A percentile compares a stretch with the other conserved stretches of the same genome.
phyloP scores from a whole-genome alignment of 2,329 filamentous ascomycete genomes.

The Cladosporium sp. region DNA sequence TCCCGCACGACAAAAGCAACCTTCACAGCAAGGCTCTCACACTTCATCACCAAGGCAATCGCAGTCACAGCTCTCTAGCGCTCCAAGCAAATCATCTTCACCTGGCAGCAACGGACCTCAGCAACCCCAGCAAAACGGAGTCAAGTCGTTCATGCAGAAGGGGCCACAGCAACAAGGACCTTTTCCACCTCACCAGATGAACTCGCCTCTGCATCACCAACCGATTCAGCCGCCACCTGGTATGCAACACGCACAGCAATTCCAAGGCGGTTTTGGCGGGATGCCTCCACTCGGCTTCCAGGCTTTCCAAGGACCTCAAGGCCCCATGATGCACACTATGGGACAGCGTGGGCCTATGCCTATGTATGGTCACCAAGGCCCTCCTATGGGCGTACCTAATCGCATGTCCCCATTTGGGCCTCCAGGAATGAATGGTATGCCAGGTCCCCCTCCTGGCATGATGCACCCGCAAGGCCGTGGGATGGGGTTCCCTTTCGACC shows the following conservation, averaged over 20 bases:
- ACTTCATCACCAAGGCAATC: conserved; percentile 67
- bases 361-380: conserved; percentile 50
- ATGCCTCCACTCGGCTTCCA: conserved; percentile 55
- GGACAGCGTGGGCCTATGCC: conserved; percentile 51
- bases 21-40: conserved; percentile 73
- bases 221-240: conserved; percentile 57
- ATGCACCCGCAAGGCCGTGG: conserved; percentile 50
- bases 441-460: conserved; percentile 45
- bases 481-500: conserved; percentile 48
- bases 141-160: conserved; percentile 15
- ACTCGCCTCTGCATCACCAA: conserved; percentile 50
- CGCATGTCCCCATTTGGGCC: conserved; percentile 43
- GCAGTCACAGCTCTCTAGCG: conserved; percentile 41
- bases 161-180: conserved; percentile 51
- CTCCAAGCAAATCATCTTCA: conserved; percentile 52
- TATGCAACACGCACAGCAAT: conserved; percentile 45
- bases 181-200: conserved; percentile 38
- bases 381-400: conserved; percentile 43
- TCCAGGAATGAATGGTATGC: conserved; percentile 54
- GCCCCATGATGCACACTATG: conserved; percentile 51
- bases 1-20: conserved; percentile 69
- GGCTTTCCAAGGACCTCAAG: conserved; percentile 50
- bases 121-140: conserved; percentile 52
- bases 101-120: conserved; percentile 59
- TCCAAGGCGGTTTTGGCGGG: conserved; percentile 38